Conservation (phyloP, 768 basidiomycete genomes). For the Calocybe cyanea region DNA sequence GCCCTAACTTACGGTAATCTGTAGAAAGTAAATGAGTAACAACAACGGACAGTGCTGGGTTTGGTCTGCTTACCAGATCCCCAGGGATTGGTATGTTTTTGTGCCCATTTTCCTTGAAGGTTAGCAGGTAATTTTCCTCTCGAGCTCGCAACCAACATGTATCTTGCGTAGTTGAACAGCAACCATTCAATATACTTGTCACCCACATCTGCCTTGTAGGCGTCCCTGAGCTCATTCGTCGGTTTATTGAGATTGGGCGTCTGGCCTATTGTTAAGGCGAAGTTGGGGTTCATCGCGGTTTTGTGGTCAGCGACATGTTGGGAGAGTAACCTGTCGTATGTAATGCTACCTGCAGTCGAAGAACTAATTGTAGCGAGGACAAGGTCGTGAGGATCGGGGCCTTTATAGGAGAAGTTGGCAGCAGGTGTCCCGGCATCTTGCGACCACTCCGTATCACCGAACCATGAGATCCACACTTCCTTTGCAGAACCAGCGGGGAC, state of each 20-base stretch:
- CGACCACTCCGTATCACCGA: constrained; percentile 67
- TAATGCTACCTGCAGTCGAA: constrained; percentile 14
- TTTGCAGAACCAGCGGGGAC: constrained; percentile 36
- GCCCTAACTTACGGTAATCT: constrained; percentile 43
- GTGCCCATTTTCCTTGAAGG: constrained; percentile 72
- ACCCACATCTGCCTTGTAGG: constrained; percentile 51
- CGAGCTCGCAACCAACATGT: constrained; percentile 58
- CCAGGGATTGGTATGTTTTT: constrained; percentile 55
- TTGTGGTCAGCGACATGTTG: constrained; percentile 52
- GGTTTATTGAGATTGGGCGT: constrained; percentile 46
- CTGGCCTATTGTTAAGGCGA: constrained; percentile 60
- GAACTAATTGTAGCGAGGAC: constrained; percentile 36
- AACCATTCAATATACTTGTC: constrained; percentile 73
- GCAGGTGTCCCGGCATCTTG: constrained; percentile 56
- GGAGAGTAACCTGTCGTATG: constrained; percentile 38
- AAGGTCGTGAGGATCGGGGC: constrained; percentile 51
- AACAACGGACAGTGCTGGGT: not conserved
- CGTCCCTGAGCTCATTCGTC: constrained; percentile 52
- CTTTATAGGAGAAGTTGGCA: constrained; percentile 58
- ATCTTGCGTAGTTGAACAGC: constrained; percentile 69
- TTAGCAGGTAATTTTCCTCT: constrained; percentile 66
- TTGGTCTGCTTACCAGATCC: constrained; percentile 43
- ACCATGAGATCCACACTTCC: constrained; percentile 67
- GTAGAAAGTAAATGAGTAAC: not conserved
- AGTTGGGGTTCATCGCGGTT: constrained; percentile 35